Base-by-base conservation (phyloP, 371 early-diverging fungal genomes). In the Neoconidiobolus thromboides region DNA sequence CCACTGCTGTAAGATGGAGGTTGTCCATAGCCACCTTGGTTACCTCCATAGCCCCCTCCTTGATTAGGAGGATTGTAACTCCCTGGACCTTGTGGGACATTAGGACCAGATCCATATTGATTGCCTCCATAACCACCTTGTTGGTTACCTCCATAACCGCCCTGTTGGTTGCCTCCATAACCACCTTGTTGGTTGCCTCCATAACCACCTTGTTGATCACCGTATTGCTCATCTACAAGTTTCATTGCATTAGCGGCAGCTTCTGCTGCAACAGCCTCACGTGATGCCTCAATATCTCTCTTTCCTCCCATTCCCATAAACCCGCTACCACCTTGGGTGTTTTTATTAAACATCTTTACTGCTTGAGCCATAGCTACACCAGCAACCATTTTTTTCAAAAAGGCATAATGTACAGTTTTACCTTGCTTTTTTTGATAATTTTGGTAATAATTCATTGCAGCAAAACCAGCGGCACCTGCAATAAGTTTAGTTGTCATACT, bases 391-490 rank as follows among this genome's bases (percentile, higher is more conserved):
- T 78, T 67, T 67, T 78, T 78, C 60, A 70, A 58, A 37, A 67
- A 64, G 40, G 63, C 48, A 63, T 74, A 72, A 53, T 60, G 66
- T 50, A 70, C 69, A 36, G 66, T 66, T 65, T 76, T 68, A 52
- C 76, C 76, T 61, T 70, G 57, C 43, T 66, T 64, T 58, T 67
- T 69, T 60, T 72, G 68, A 60, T 69, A 70, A 59, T 66, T 69
- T 55, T 69, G 63, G 63, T 73, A 78, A 55, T 72, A 71, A 61
- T 70, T 73, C 61, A 75, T 70, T 15, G 77, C 79, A 48, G 76
- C 72, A 62, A 75, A 82, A 12, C 78, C 79, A 57, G 77, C 77
- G 44, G 80, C 81, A 43, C 79, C 83, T 26, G 78, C 80, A 12
- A 76, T 55, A 50, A 74, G 60, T 44, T 70, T 70, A 3, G 61